Conservation (phyloP, 306 rosid genomes). For the Cicer chorassanicum region DNA sequence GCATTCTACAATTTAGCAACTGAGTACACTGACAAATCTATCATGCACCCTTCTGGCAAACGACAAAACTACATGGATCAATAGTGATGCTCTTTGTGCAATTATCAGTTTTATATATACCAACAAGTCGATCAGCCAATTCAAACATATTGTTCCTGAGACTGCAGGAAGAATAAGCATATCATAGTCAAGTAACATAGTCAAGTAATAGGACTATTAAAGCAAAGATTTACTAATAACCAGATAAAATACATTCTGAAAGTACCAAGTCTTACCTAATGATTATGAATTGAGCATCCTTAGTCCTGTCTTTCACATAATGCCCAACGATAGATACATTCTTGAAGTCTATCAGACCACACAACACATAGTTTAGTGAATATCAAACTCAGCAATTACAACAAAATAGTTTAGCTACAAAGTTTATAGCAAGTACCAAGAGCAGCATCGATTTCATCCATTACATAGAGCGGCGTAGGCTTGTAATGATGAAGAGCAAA, state of each 20-base stretch:
- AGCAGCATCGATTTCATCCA: constrained; percentile 99
- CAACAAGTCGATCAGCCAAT: constrained; percentile 92
- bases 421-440: constrained; percentile 57
- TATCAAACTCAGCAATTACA: constrained; percentile 14
- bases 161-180: constrained; percentile 53
- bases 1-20: constrained; percentile 35
- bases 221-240: background rate
- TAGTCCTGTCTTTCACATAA: constrained; percentile 91
- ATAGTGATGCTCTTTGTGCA: constrained; percentile 97
- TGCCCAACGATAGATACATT: constrained; percentile 94
- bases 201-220: constrained; percentile 7
- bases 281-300: constrained; percentile 88
- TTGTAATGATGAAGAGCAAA: constrained; percentile 98
- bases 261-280: constrained; percentile 66
- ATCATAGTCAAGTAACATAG: constrained; percentile 23
- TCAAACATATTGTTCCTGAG: constrained; percentile 97
- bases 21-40: constrained; percentile 27
- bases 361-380: constrained; percentile 39
- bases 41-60: constrained; percentile 72
- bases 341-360: constrained; percentile 75
- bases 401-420: background rate
- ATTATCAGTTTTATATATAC: constrained; percentile 89
- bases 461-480: constrained; percentile 96
- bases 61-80: constrained; percentile 77
- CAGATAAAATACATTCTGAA: background rate